Evolutionary conservation across 1,284 basidiomycete species (phyloP).

Genomic region (Dichomitus squalens): DNA sequence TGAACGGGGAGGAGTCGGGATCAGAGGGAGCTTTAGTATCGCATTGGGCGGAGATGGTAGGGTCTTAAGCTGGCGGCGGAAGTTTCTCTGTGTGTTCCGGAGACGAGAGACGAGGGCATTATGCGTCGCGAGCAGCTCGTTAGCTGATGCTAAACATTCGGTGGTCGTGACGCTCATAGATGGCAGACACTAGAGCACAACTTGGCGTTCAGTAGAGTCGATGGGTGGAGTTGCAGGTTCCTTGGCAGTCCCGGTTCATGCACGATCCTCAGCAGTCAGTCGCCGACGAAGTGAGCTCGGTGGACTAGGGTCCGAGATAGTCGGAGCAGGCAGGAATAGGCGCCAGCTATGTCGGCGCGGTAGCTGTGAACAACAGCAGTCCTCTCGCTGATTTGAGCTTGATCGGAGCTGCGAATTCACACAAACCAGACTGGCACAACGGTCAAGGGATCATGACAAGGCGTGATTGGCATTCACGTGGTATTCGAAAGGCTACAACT

Average conservation of each 20-base stretch:
- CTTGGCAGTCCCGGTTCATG: too few species aligned
- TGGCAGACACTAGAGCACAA: neutral
- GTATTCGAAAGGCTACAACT: slow-evolving; percentile 3
- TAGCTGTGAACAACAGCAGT: too few species aligned
- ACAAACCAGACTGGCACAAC: too few species aligned
- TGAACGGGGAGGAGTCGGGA: slow-evolving; percentile 47
- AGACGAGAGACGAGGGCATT: slow-evolving; percentile 43
- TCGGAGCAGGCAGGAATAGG: too few species aligned
- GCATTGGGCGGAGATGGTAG: slow-evolving; percentile 41
- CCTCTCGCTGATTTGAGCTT: too few species aligned
- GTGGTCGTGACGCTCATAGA: slow-evolving; percentile 15
- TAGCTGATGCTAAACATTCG: slow-evolving; percentile 49
- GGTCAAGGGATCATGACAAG: neutral
- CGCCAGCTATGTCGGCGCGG: too few species aligned
- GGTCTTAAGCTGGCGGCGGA: slow-evolving; percentile 41
- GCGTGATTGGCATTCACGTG: neutral
- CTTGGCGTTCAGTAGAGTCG: too few species aligned
- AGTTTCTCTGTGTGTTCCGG: slow-evolving; percentile 42
- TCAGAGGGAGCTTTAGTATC: slow-evolving; percentile 49
- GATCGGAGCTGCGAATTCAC: too few species aligned
- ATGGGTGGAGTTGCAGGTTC: too few species aligned
- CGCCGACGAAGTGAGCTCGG: too few species aligned
- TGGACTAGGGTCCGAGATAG: too few species aligned
- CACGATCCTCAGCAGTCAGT: too few species aligned
- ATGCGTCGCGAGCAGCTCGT: slow-evolving; percentile 54